Conservation (phyloP, 2,329 filamentous ascomycete species). For the Aspergillus nomiae region DNA sequence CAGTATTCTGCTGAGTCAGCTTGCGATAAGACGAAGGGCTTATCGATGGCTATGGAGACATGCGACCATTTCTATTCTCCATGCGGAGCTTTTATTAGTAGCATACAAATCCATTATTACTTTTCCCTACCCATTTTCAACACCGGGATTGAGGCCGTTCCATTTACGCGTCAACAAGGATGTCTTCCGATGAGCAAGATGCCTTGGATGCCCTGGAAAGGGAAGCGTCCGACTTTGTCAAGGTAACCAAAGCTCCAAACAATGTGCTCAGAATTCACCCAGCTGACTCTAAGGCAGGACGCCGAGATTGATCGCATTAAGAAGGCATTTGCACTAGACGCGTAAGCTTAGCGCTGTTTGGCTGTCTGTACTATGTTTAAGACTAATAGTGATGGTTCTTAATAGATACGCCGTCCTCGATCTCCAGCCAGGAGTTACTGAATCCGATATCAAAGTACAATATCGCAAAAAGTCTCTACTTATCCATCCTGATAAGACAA, state of each 20-base stretch:
- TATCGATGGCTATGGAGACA: constrained; percentile 11
- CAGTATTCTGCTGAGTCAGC: constrained; percentile 37
- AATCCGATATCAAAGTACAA: constrained; percentile 90
- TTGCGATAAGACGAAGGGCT: constrained; percentile 31
- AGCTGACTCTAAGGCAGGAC: constrained; percentile 61
- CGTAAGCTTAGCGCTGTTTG: constrained; percentile 47
- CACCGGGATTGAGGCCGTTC: neutral
- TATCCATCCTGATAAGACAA: constrained; percentile 97
- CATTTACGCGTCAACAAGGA: constrained; percentile 26
- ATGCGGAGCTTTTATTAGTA: neutral
- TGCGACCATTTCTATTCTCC: constrained; percentile 2
- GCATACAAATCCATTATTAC: neutral
- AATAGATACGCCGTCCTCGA: constrained; percentile 86
- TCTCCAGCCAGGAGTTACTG: constrained; percentile 90
- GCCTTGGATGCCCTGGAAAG: constrained; percentile 78
- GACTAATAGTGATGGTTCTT: neutral
- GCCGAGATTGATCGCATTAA: constrained; percentile 94
- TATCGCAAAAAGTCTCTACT: constrained; percentile 99
- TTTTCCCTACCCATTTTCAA: neutral
- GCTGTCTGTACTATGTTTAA: neutral
- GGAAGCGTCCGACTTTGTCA: constrained; percentile 88
- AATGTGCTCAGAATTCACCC: neutral
- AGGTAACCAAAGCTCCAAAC: constrained; percentile 50
- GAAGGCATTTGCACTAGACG: constrained; percentile 80
- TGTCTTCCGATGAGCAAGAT: constrained; percentile 68